phyloP scores from a whole-genome alignment of 108 stramenopile species.

The Mayamaea pseudoterrestris region DNA sequence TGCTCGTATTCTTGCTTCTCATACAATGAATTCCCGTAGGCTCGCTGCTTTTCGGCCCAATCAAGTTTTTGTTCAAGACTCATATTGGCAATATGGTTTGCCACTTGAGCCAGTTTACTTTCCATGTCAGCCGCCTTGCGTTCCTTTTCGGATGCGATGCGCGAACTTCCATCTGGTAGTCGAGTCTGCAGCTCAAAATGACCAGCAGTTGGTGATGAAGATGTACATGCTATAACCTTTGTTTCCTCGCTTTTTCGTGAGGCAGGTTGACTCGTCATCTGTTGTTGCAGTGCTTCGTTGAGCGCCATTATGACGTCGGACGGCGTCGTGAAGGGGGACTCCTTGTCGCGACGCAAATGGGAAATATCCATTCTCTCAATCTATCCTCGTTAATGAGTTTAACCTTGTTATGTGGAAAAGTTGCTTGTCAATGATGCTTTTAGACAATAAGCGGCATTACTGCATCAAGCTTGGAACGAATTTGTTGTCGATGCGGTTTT shows the following conservation, averaged over 20 bases:
- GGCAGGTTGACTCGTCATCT: too few relatives aligned
- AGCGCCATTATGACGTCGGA: background rate
- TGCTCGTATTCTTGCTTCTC: conserved; percentile 35
- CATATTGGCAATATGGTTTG: conserved; percentile 24
- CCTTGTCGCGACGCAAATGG: too few relatives aligned
- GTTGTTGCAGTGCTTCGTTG: background rate
- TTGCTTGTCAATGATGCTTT: too few relatives aligned
- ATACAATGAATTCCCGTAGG: conserved; percentile 52
- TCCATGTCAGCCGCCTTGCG: conserved; percentile 54
- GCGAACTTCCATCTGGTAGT: conserved; percentile 64
- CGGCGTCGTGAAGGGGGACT: background rate
- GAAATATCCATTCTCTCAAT: too few relatives aligned
- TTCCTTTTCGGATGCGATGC: conserved; percentile 38
- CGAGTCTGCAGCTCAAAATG: conserved; percentile 62
- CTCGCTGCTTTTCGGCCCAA: conserved; percentile 57
- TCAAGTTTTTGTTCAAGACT: conserved; percentile 14
- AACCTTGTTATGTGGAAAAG: too few relatives aligned
- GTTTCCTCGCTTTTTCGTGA: too few relatives aligned
- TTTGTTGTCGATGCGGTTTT: too few relatives aligned
- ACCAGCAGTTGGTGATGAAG: background rate
- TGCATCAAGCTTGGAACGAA: too few relatives aligned
- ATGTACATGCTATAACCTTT: too few relatives aligned
- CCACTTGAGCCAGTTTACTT: conserved; percentile 57
- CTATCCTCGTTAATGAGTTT: too few relatives aligned
- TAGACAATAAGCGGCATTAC: too few relatives aligned